Percentiles rank a stretch among this genome's conserved stretches.
Evolutionary conservation across 2,329 filamentous ascomycete genomes (phyloP).

Genomic region (Colletotrichum sp.): DNA sequence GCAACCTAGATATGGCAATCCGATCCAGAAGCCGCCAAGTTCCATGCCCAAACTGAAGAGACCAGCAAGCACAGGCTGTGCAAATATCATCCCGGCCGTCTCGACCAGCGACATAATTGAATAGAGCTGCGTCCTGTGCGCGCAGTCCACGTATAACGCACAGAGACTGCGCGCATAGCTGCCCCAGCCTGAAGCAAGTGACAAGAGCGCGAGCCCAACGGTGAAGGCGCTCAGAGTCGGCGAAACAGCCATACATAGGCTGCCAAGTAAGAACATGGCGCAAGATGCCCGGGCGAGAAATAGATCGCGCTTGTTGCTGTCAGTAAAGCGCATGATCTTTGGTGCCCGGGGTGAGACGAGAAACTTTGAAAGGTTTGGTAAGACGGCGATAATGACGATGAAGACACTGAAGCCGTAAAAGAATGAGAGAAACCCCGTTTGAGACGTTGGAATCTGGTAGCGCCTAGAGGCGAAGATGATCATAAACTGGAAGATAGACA

Average conservation of each 20-base stretch:
- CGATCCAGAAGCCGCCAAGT: conserved; percentile 30
- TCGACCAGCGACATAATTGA: conserved; percentile 28
- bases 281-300: conserved; percentile 29
- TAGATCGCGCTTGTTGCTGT: conserved; percentile 30
- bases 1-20: conserved; percentile 34
- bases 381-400: not conserved
- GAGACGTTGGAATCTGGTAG: conserved; percentile 29
- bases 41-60: conserved; percentile 34
- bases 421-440: conserved; percentile 34
- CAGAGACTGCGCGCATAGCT: conserved; percentile 30
- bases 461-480: conserved; percentile 33
- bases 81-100: conserved; percentile 28
- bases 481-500: conserved; percentile 20
- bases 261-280: conserved; percentile 23
- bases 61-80: conserved; percentile 30
- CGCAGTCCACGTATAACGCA: conserved; percentile 28
- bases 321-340: conserved; percentile 24
- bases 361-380: conserved; percentile 27
- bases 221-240: conserved; percentile 28
- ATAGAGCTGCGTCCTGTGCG: conserved; percentile 32
- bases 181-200: conserved; percentile 29
- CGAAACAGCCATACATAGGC: conserved; percentile 28
- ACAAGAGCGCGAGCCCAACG: conserved; percentile 31
- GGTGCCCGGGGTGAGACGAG: conserved; percentile 24
- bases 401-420: conserved; percentile 30